phyloP scores from a whole-genome alignment of 2,329 filamentous ascomycete species.

The Mycosphaerella sp. region DNA sequence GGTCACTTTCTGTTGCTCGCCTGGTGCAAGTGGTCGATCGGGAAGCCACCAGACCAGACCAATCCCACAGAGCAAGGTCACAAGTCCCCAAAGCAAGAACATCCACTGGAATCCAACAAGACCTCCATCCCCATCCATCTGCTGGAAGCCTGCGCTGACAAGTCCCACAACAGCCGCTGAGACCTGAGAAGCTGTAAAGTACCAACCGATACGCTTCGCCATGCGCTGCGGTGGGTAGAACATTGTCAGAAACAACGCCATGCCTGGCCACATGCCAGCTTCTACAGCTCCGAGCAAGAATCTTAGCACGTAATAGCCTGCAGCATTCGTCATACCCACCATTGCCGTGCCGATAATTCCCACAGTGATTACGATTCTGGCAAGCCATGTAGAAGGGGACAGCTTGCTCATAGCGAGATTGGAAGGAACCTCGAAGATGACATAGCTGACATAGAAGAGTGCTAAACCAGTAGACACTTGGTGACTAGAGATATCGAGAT shows the following conservation, averaged over 20 bases:
- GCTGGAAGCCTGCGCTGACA: constrained; percentile 83
- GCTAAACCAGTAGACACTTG: constrained; percentile 80
- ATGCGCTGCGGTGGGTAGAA: constrained; percentile 86
- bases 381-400: constrained; percentile 86
- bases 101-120: constrained; percentile 85
- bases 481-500: constrained; percentile 63
- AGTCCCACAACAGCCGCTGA: constrained; percentile 84
- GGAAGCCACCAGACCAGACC: constrained; percentile 83
- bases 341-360: constrained; percentile 79
- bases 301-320: constrained; percentile 81
- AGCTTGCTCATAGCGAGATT: constrained; percentile 83
- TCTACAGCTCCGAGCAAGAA: constrained; percentile 81
- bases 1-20: constrained; percentile 49
- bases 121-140: constrained; percentile 74
- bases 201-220: constrained; percentile 81
- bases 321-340: constrained; percentile 71
- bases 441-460: constrained; percentile 88
- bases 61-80: constrained; percentile 66
- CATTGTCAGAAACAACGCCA: constrained; percentile 85
- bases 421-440: constrained; percentile 80
- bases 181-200: constrained; percentile 83
- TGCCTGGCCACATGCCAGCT: constrained; percentile 91
- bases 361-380: constrained; percentile 80
- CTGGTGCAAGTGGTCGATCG: constrained; percentile 70
- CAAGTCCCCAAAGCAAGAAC: constrained; percentile 80